Evolutionary conservation across 768 basidiomycete genomes (phyloP).

Genomic region (Boletus subcaerulescens): DNA sequence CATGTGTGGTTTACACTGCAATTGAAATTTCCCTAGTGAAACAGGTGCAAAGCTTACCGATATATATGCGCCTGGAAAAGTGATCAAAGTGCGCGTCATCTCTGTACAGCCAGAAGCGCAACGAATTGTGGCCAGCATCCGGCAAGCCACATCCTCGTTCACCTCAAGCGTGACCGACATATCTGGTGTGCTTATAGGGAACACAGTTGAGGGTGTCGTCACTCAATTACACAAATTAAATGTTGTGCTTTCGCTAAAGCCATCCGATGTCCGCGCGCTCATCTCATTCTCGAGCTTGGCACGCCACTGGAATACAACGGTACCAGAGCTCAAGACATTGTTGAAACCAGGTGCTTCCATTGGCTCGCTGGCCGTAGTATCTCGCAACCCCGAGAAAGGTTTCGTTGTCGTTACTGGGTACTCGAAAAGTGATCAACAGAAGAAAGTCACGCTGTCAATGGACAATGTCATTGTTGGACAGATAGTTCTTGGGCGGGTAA

Average conservation of each 20-base stretch:
- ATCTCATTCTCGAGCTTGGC: slow-evolving; percentile 88
- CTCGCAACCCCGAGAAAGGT: slow-evolving; percentile 80
- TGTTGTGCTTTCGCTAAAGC: slow-evolving; percentile 67
- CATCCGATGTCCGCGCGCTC: slow-evolving; percentile 69
- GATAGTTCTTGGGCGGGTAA: slow-evolving; percentile 76
- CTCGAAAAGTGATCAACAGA: slow-evolving; percentile 53
- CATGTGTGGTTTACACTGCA: neutral
- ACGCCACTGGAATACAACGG: slow-evolving; percentile 64
- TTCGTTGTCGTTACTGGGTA: slow-evolving; percentile 82
- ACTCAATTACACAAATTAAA: slow-evolving; percentile 85
- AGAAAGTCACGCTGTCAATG: slow-evolving; percentile 55
- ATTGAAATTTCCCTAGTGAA: slow-evolving; percentile 51
- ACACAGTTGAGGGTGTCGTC: slow-evolving; percentile 67
- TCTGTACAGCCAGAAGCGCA: slow-evolving; percentile 53
- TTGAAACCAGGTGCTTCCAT: slow-evolving; percentile 70
- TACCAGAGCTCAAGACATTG: slow-evolving; percentile 59
- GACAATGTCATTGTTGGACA: slow-evolving; percentile 71
- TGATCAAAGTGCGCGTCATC: slow-evolving; percentile 80
- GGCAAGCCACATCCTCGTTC: slow-evolving; percentile 63
- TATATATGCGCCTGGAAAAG: slow-evolving; percentile 75
- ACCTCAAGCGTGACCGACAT: slow-evolving; percentile 56
- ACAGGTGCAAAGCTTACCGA: slow-evolving; percentile 53
- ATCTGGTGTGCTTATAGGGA: slow-evolving; percentile 73
- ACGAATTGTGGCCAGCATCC: slow-evolving; percentile 81
- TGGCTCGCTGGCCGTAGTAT: slow-evolving; percentile 81